Conservation (phyloP, 164 flowering plant genomes). For the Protea cynaroides region DNA sequence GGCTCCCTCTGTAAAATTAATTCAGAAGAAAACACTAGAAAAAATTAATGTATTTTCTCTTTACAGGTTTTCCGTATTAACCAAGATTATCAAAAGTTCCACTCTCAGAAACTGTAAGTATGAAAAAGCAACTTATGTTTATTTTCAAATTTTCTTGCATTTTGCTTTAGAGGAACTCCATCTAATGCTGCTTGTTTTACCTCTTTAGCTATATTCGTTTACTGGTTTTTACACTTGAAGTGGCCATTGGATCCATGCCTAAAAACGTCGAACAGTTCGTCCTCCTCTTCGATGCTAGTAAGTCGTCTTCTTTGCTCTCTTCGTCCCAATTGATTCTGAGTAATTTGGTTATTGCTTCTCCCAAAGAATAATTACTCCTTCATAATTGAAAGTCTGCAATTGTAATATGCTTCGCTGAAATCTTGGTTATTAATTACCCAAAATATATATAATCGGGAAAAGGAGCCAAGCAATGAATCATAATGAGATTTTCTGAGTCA, state of each 20-base stretch:
- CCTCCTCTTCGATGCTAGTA: constrained; percentile 90
- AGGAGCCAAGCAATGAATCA: no score
- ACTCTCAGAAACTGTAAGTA: constrained; percentile 83
- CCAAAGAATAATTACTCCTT: constrained; percentile 1
- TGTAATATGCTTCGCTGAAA: constrained; percentile 16
- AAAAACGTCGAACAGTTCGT: constrained; percentile 76
- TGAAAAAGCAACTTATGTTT: not conserved
- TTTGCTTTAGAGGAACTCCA: not conserved
- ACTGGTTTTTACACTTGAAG: constrained; percentile 89
- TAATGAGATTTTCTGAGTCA: no score
- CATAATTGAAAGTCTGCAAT: constrained; percentile 12
- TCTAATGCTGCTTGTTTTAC: not conserved
- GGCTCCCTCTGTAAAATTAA: not conserved
- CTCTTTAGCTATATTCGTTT: constrained; percentile 65
- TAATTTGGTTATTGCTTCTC: not conserved
- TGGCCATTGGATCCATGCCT: constrained; percentile 79
- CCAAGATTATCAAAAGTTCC: constrained; percentile 93
- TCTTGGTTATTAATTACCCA: constrained; percentile 2
- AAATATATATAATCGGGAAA: no score
- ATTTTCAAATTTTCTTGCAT: not conserved
- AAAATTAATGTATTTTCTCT: not conserved
- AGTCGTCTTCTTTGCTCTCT: constrained; percentile 21
- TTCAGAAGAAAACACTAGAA: not conserved
- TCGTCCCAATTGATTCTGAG: not conserved
- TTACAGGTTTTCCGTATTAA: constrained; percentile 84